Conservation (phyloP, 495 filamentous ascomycete genomes). For the Friedmanniomyces simplex region DNA sequence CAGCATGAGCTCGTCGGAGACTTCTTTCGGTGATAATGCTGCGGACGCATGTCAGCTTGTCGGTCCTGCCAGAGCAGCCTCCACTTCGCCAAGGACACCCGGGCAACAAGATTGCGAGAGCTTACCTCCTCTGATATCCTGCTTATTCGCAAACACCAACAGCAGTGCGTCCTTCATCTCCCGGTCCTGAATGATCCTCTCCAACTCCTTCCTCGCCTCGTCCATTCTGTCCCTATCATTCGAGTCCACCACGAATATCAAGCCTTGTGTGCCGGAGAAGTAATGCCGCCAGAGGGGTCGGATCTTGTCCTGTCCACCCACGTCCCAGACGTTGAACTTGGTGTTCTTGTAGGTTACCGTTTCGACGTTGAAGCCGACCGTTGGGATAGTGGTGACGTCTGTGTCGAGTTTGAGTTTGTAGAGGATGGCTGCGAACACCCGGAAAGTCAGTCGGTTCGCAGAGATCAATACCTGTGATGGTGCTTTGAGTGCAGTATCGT, state of each 20-base stretch:
- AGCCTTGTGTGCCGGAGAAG: slow-evolving; percentile 95
- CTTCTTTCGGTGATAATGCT: slow-evolving; percentile 81
- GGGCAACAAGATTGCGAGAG: too few species aligned
- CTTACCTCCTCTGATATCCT: slow-evolving; percentile 75
- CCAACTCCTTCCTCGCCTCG: slow-evolving; percentile 79
- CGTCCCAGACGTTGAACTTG: slow-evolving; percentile 99
- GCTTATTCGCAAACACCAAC: slow-evolving; percentile 96
- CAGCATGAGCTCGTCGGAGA: slow-evolving; percentile 76
- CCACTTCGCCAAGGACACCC: background rate
- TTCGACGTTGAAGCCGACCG: slow-evolving; percentile 98
- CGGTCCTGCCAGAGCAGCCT: background rate
- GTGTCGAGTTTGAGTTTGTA: slow-evolving; percentile 99
- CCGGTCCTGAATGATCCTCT: slow-evolving; percentile 90
- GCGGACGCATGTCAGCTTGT: background rate
- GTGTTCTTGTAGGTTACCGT: slow-evolving; percentile 99
- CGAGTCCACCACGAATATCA: slow-evolving; percentile 96
- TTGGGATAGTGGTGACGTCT: slow-evolving; percentile 97
- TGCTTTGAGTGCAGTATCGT: background rate
- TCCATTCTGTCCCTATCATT: slow-evolving; percentile 77
- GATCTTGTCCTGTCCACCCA: slow-evolving; percentile 99
- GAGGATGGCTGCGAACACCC: slow-evolving; percentile 58
- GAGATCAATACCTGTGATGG: background rate
- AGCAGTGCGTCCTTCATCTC: slow-evolving; percentile 97
- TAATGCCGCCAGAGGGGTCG: slow-evolving; percentile 96
- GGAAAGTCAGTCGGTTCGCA: background rate